Percentiles rank a stretch among this genome's conserved stretches.
phyloP scores from a whole-genome alignment of 495 filamentous ascomycete genomes.

The Wilcoxina mikolae region DNA sequence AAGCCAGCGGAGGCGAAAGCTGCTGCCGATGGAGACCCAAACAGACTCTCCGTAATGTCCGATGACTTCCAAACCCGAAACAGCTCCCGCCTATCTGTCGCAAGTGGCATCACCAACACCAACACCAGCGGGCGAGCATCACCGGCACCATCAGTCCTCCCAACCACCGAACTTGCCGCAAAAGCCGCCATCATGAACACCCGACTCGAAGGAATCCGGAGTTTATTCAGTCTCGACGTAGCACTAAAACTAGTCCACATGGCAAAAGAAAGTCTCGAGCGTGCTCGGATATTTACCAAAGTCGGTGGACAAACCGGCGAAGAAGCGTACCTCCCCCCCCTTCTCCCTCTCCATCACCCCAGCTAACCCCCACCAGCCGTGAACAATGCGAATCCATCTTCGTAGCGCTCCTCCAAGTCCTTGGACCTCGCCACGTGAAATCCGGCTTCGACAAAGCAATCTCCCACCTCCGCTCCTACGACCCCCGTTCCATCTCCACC shows the following conservation, averaged over 20 bases:
- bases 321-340: constrained; percentile 44
- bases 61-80: background rate
- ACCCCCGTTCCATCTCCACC: constrained; percentile 61
- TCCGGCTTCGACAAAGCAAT: constrained; percentile 84
- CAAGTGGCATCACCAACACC: background rate
- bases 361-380: constrained; percentile 16
- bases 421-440: constrained; percentile 79
- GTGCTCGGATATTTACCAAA: constrained; percentile 64
- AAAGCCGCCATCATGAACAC: constrained; percentile 95
- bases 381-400: constrained; percentile 88
- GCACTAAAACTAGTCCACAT: constrained; percentile 75
- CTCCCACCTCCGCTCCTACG: constrained; percentile 77
- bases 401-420: constrained; percentile 61
- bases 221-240: constrained; percentile 91
- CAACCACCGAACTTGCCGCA: constrained; percentile 81
- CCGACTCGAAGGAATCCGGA: constrained; percentile 78
- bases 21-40: background rate
- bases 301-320: constrained; percentile 64
- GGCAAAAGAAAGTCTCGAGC: constrained; percentile 80
- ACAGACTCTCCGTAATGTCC: constrained; percentile 1
- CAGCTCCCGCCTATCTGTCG: background rate
- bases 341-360: background rate
- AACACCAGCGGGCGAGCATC: constrained; percentile 2
- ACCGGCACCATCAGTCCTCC: constrained; percentile 27
- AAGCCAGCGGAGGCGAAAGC: background rate